Percentiles rank a stretch among this genome's conserved stretches.
Conservation (phyloP, 352 stramenopile genomes). For the Globisporangium carolinianum region DNA sequence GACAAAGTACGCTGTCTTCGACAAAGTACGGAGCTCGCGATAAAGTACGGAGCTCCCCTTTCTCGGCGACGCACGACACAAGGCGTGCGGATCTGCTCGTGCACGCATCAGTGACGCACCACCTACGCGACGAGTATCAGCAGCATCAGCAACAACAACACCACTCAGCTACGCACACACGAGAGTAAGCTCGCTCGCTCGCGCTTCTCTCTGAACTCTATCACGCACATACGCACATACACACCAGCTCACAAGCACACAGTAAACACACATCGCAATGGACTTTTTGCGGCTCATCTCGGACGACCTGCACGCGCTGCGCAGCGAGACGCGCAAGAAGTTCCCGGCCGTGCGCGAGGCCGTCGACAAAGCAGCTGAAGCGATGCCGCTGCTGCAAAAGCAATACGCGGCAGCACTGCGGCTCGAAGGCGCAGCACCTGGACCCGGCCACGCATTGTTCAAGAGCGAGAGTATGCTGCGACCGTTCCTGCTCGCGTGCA, state of each 20-base stretch:
- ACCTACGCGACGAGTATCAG: no score
- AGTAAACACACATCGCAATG: conserved; percentile 34
- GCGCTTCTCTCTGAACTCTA: neutral
- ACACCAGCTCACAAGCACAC: neutral
- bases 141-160: neutral
- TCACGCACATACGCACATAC: neutral
- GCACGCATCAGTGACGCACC: no score
- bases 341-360: conserved; percentile 95
- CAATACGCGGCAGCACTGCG: conserved; percentile 89
- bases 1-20: no score
- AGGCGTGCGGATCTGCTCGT: no score
- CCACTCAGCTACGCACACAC: neutral
- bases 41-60: no score
- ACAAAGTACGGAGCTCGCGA: no score
- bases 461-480: conserved; percentile 93
- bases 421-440: conserved; percentile 55
- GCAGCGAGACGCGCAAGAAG: conserved; percentile 82
- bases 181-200: neutral
- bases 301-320: conserved; percentile 83
- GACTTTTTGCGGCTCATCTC: conserved; percentile 89
- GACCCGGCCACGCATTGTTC: conserved; percentile 89
- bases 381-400: conserved; percentile 91
- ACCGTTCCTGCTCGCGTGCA: conserved; percentile 95
- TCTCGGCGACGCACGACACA: no score
- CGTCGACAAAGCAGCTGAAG: conserved; percentile 92